Conservation (phyloP, 2,329 filamentous ascomycete species). For the Exophiala alcalophila region DNA sequence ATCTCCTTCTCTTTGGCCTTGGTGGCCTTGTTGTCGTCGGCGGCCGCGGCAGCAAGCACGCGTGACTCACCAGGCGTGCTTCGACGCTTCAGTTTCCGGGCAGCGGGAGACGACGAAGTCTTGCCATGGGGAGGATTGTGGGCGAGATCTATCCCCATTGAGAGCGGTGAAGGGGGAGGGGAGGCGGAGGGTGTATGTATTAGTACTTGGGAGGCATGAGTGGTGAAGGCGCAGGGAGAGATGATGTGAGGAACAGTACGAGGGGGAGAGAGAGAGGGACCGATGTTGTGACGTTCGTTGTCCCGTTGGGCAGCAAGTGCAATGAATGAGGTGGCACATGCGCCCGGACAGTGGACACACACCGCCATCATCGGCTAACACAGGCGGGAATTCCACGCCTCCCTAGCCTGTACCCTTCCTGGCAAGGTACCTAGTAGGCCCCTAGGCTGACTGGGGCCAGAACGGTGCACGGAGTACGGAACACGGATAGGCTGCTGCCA, state of each 20-base stretch:
- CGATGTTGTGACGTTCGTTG: not conserved
- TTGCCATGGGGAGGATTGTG: constrained; percentile 17
- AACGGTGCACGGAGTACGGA: too few relatives aligned
- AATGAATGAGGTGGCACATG: too few relatives aligned
- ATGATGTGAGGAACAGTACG: too few relatives aligned
- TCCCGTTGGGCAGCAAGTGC: too few relatives aligned
- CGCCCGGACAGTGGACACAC: too few relatives aligned
- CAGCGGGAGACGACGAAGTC: constrained; percentile 6
- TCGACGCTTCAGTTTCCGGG: constrained; percentile 22
- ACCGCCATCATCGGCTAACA: too few relatives aligned
- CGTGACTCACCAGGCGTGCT: constrained; percentile 18
- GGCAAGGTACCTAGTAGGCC: too few relatives aligned
- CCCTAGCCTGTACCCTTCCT: too few relatives aligned
- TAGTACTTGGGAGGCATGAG: constrained; percentile 3
- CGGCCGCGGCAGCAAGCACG: constrained; percentile 2
- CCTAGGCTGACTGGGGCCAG: too few relatives aligned
- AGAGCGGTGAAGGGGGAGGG: constrained; percentile 25
- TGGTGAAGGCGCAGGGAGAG: not conserved
- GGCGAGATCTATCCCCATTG: constrained; percentile 15
- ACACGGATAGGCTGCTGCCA: too few relatives aligned
- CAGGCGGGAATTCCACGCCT: too few relatives aligned
- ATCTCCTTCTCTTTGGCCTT: constrained; percentile 35
- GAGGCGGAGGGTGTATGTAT: constrained; percentile 11
- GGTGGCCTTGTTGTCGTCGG: constrained; percentile 14
- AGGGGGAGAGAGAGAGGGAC: too few relatives aligned